Base-by-base conservation (phyloP, 1,284 basidiomycete genomes). In the Ustilago crameri region DNA sequence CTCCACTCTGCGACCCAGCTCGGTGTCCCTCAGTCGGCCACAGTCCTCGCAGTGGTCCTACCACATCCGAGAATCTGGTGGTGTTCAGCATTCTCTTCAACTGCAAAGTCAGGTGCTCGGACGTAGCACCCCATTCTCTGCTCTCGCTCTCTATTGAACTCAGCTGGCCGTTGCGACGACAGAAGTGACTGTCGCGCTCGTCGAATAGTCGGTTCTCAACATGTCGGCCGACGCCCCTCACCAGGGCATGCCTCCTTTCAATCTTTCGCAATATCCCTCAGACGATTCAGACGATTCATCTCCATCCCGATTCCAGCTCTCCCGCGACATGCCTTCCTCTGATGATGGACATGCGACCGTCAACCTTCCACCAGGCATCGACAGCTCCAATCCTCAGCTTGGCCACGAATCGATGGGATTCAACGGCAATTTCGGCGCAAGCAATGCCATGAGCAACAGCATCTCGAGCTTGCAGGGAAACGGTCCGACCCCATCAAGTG, bases 281-380 rank as follows among this genome's bases (percentile, higher is more conserved):
- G 57, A 67, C 37, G 64, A 67, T n/a, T 40, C 30, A 7, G 52
- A 66, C 18, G 52, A 44, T 37, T 37, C 42, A 14, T 38, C 44
- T 0, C 57, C 45, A 18, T 30, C 40, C 17, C 64, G 64, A 18
- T 61, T 48, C 20, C 43, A 43, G 18, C 32, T 60, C 20, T 43
- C 56, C 10, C 62, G 59, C 43, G 52, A 52, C 41, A 5, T 60
- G 8, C 43, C 54, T 0, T 56, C 48, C 9, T 56, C 48, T 9
- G 68, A 61, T n/a, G 68, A 71, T 24, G 57, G 58, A 7, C 53
- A 67, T 32, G 64, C 64, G 2, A 61, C 64, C 2, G 64, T 67
- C 57, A 67, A 67, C 26, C 54, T 61, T 5, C 64, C 64, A 2
- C 50, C 47, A n/a, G 23, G 58, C 34, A 61, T 43, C 12, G 50